phyloP scores from a whole-genome alignment of 2,329 filamentous ascomycete genomes.

The Talaromyces verruculosus region DNA sequence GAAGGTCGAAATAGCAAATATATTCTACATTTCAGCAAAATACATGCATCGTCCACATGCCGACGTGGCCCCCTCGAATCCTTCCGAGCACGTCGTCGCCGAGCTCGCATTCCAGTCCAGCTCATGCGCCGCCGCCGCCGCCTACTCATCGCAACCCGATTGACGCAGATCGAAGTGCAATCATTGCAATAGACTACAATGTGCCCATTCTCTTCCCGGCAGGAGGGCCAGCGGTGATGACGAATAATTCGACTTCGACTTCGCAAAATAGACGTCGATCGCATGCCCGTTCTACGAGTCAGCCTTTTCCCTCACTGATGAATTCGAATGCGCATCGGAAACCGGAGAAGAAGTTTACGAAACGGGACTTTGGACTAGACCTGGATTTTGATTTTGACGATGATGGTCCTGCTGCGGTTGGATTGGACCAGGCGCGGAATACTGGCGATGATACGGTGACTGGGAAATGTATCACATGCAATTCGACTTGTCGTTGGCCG shows the following conservation, averaged over 20 bases:
- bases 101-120: slow-evolving; percentile 23
- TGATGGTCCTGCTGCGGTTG: slow-evolving; percentile 33
- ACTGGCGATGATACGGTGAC: slow-evolving; percentile 62
- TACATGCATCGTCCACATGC: slow-evolving; percentile 35
- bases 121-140: slow-evolving; percentile 11
- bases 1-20: slow-evolving; percentile 3
- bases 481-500: slow-evolving; percentile 76
- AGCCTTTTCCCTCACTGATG: slow-evolving; percentile 74
- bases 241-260: slow-evolving; percentile 14
- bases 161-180: slow-evolving; percentile 25
- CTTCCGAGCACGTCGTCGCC: slow-evolving; percentile 30
- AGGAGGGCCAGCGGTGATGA: neutral
- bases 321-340: slow-evolving; percentile 50
- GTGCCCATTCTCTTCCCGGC: slow-evolving; percentile 16
- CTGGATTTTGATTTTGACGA: slow-evolving; percentile 51
- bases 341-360: slow-evolving; percentile 54
- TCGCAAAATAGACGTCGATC: slow-evolving; percentile 30
- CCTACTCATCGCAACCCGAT: slow-evolving; percentile 12
- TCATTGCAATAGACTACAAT: slow-evolving; percentile 26
- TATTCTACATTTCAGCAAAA: neutral
- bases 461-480: slow-evolving; percentile 83
- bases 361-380: slow-evolving; percentile 42
- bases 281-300: slow-evolving; percentile 71
- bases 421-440: slow-evolving; percentile 43
- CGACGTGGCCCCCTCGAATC: slow-evolving; percentile 37